Conservation (phyloP, 2,329 filamentous ascomycete genomes). For the Westerdykella aurantiaca region DNA sequence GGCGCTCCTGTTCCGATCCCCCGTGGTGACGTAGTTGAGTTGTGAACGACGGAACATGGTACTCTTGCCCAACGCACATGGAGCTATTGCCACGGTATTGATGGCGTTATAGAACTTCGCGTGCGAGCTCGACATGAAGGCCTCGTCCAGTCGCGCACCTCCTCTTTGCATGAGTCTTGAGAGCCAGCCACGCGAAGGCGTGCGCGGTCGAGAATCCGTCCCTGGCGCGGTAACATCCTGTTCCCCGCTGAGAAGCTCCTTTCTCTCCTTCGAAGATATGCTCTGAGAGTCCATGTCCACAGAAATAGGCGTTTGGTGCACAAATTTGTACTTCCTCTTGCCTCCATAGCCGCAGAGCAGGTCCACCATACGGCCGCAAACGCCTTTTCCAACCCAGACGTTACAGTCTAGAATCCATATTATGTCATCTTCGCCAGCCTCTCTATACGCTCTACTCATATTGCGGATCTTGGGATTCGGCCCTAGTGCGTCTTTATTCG, state of each 20-base stretch:
- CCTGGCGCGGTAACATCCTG: constrained; percentile 22
- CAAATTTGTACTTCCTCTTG: constrained; percentile 67
- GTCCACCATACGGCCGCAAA: constrained; percentile 83
- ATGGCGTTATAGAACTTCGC: constrained; percentile 98
- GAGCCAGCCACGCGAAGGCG: constrained; percentile 18
- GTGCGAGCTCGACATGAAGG: constrained; percentile 89
- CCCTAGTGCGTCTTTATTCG: constrained; percentile 56
- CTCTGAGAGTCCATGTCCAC: constrained; percentile 56
- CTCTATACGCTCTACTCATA: constrained; percentile 85
- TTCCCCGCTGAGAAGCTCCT: constrained; percentile 26
- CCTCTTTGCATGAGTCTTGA: constrained; percentile 40
- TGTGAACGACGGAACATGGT: constrained; percentile 97
- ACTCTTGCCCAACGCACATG: constrained; percentile 92
- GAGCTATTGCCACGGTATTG: constrained; percentile 84
- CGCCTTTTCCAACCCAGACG: constrained; percentile 78
- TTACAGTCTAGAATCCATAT: constrained; percentile 97
- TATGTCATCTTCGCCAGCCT: constrained; percentile 72
- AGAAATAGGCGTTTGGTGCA: constrained; percentile 86
- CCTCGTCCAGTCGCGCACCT: constrained; percentile 84
- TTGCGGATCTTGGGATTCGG: constrained; percentile 99
- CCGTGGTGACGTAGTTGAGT: constrained; percentile 65
- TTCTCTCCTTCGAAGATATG: constrained; percentile 25
- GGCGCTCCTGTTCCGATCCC: constrained; percentile 46
- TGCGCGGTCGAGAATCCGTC: constrained; percentile 20
- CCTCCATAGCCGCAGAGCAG: constrained; percentile 66